Evolutionary conservation across 495 filamentous ascomycete genomes (phyloP).

Genomic region (Aspergillus heteromorphus): DNA sequence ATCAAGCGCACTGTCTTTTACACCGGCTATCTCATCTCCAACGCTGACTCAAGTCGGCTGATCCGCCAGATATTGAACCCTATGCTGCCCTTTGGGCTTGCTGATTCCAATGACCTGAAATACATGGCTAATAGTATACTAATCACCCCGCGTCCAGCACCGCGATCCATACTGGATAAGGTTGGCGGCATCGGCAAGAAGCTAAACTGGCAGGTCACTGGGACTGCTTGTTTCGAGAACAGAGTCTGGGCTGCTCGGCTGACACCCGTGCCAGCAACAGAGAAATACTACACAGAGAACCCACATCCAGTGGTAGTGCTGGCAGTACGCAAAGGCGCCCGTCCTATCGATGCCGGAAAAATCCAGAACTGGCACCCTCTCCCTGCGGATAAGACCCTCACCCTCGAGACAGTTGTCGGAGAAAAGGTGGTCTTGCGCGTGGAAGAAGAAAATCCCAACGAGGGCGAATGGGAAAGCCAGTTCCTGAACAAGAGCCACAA

Average conservation of each 20-base stretch:
- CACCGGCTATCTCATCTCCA: conserved; percentile 84
- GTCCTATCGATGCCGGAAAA: conserved; percentile 71
- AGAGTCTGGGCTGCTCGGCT: conserved; percentile 83
- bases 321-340: conserved; percentile 62
- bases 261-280: conserved; percentile 59
- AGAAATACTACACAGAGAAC: conserved; percentile 68
- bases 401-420: conserved; percentile 74
- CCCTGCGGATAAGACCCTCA: conserved; percentile 56
- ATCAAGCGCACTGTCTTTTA: conserved; percentile 88
- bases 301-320: conserved; percentile 68
- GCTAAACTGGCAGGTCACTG: conserved; percentile 77
- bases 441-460: conserved; percentile 56
- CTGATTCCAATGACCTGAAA: conserved; percentile 62
- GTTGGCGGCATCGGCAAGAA: conserved; percentile 81
- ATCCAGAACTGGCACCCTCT: conserved; percentile 84
- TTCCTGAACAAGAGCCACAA: conserved; percentile 52
- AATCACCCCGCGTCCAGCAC: conserved; percentile 71
- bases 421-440: conserved; percentile 81
- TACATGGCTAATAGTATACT: conserved; percentile 86
- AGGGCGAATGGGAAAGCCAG: conserved; percentile 54
- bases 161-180: conserved; percentile 62
- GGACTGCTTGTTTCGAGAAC: conserved; percentile 66
- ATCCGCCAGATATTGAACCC: conserved; percentile 61
- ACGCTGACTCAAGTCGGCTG: conserved; percentile 62
- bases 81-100: conserved; percentile 32